Evolutionary conservation across 441 rosid species (phyloP).

Genomic region (Mallotus japonicus): DNA sequence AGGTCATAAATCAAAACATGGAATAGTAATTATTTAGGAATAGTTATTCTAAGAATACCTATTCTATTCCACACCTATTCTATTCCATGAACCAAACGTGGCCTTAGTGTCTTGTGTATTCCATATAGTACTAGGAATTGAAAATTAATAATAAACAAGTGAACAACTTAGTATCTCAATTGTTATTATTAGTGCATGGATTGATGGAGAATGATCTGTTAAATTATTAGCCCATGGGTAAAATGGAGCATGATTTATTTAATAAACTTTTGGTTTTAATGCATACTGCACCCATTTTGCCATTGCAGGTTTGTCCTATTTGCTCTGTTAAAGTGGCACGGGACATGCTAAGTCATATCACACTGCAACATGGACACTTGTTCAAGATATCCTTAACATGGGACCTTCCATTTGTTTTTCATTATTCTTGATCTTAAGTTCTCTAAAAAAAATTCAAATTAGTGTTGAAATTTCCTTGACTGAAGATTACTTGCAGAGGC

Average conservation of each 20-base stretch:
- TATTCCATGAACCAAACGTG: too few species aligned
- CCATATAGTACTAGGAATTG: background rate
- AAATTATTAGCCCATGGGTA: background rate
- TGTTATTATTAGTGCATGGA: background rate
- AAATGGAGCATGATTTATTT: background rate
- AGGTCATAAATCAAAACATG: too few species aligned
- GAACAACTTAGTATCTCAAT: background rate
- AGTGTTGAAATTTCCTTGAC: constrained; percentile 34
- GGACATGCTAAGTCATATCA: constrained; percentile 58
- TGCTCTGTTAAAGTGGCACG: constrained; percentile 49
- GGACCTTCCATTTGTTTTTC: constrained; percentile 14
- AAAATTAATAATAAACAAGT: background rate
- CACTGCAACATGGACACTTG: constrained; percentile 54
- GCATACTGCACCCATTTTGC: constrained; percentile 21
- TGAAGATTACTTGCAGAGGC: constrained; percentile 56
- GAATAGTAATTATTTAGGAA: too few species aligned
- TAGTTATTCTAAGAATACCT: too few species aligned
- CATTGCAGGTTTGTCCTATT: constrained; percentile 60
- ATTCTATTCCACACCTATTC: too few species aligned
- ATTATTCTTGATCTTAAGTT: background rate
- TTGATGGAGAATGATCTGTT: constrained; percentile 4
- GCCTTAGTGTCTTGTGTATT: background rate
- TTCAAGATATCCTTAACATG: constrained; percentile 56
- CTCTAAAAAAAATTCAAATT: constrained; percentile 9
- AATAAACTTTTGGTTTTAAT: constrained; percentile 6